Percentiles rank a stretch among this genome's conserved stretches.
Conservation (phyloP, 2,329 filamentous ascomycete species). For the Penicillium sp. region DNA sequence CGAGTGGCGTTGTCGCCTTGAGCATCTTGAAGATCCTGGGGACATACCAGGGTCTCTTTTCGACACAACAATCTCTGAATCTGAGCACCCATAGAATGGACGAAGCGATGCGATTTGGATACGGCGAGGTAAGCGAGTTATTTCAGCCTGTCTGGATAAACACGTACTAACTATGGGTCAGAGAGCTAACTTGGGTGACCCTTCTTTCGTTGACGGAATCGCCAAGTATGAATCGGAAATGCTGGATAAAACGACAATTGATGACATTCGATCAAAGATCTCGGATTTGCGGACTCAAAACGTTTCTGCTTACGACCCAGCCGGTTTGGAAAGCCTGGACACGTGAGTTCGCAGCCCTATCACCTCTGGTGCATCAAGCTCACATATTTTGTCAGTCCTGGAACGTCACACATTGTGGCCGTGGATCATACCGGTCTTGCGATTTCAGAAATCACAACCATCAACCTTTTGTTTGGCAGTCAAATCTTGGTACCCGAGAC, state of each 20-base stretch:
- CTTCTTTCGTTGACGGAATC: conserved; percentile 68
- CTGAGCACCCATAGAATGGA: conserved; percentile 79
- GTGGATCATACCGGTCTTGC: conserved; percentile 74
- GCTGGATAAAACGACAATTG: conserved; percentile 62
- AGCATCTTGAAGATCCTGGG: conserved; percentile 81
- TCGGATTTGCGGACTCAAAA: conserved; percentile 71
- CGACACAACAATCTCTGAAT: conserved; percentile 56
- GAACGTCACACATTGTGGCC: conserved; percentile 59
- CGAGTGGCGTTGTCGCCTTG: conserved; percentile 74
- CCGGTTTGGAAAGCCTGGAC: conserved; percentile 65
- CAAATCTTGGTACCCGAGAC: conserved; percentile 77
- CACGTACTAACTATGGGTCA: conserved; percentile 37
- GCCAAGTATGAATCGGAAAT: conserved; percentile 67
- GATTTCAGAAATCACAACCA: conserved; percentile 79
- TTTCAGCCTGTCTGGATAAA: not conserved
- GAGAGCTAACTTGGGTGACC: conserved; percentile 80
- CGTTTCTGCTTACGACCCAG: conserved; percentile 72
- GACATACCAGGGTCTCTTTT: conserved; percentile 68
- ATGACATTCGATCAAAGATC: conserved; percentile 66
- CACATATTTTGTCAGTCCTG: conserved; percentile 37
- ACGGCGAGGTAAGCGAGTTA: conserved; percentile 56
- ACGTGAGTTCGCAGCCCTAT: conserved; percentile 43
- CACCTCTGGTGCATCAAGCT: not conserved
- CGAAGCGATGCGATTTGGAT: conserved; percentile 88
- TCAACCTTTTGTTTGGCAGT: conserved; percentile 85